Conservation (phyloP, 495 filamentous ascomycete genomes). For the Apodospora peruviana region DNA sequence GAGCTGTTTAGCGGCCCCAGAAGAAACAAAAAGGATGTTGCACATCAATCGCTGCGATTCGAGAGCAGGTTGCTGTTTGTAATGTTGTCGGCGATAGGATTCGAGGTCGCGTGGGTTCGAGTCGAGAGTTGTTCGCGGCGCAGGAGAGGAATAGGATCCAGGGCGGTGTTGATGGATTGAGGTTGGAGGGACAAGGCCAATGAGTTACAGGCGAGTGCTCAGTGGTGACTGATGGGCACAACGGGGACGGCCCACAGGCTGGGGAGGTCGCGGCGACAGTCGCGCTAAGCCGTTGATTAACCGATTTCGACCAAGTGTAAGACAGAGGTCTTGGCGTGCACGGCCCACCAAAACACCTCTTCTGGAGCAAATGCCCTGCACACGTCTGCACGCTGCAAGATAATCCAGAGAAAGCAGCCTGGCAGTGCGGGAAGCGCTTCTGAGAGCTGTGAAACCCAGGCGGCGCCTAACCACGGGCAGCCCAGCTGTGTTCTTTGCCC, state of each 20-base stretch:
- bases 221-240: background rate
- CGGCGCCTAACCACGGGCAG: slow-evolving; percentile 11
- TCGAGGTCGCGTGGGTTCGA: background rate
- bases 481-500: background rate
- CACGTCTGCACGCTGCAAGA: background rate
- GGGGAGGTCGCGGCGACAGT: slow-evolving; percentile 10
- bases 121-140: background rate
- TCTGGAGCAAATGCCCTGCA: background rate
- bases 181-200: background rate
- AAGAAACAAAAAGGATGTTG: background rate
- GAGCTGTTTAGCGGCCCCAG: background rate
- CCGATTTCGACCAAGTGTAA: slow-evolving; percentile 14
- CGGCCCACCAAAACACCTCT: slow-evolving; percentile 17
- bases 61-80: background rate
- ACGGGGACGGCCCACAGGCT: background rate
- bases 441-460: slow-evolving; percentile 18
- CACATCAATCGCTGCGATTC: slow-evolving; percentile 2
- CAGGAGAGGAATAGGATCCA: background rate
- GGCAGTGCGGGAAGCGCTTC: slow-evolving; percentile 9
- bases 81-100: background rate
- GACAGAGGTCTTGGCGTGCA: slow-evolving; percentile 13
- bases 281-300: slow-evolving; percentile 28
- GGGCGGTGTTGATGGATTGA: slow-evolving; percentile 7
- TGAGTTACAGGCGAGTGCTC: background rate
- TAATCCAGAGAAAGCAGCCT: background rate